Base-by-base conservation (phyloP, 2,329 filamentous ascomycete species). In the Epichloe brachyelytri region DNA sequence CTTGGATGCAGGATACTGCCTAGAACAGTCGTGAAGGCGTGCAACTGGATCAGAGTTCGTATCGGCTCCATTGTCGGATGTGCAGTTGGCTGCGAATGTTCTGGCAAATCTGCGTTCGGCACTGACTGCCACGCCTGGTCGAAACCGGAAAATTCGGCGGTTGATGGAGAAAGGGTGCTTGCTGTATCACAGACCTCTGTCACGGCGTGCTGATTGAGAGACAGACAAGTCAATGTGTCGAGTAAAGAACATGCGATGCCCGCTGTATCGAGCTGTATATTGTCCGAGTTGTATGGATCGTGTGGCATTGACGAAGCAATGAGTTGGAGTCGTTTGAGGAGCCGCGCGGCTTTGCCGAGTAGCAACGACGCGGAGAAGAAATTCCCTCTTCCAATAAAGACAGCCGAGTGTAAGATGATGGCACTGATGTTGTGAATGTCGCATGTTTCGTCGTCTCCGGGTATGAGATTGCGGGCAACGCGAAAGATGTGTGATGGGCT, bases 341-440 rank as follows among this genome's bases (percentile, higher is more conserved):
- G 55, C 5, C 55, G 75, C 58, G 79, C 75, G n/a, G 83, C 83
- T 53, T 77, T 72, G 1, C 83, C 83, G 19, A 85, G 70, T 1
- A 85, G 63, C 4, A 85, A 61, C 75, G 84, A 86, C 1, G 85
- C 83, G 2, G 76, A 66, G 14, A 71, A 71, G 36, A 72, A 71
- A n/a, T 77, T 72, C 17, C 75, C 72, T 46, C 75, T 74, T 0
- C 76, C 77, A n/a, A 88, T 65, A 41, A 83, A 79, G 20, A 85
- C 68, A 3, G 88, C 65, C 2, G 79, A 73, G 2, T 88, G 69
- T 0, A 84, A 69, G 1, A 83, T 62, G 4, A 82, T 56, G 4
- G 64, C 60, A 43, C 56, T 58, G 5, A 63, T 57, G 37, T 62
- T 60, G 8, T 61, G 72, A 12, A 75, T 58, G 44, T 78, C 72